phyloP scores from a whole-genome alignment of 2,329 filamentous ascomycete species.

The Dryadomyces quercivorus region DNA sequence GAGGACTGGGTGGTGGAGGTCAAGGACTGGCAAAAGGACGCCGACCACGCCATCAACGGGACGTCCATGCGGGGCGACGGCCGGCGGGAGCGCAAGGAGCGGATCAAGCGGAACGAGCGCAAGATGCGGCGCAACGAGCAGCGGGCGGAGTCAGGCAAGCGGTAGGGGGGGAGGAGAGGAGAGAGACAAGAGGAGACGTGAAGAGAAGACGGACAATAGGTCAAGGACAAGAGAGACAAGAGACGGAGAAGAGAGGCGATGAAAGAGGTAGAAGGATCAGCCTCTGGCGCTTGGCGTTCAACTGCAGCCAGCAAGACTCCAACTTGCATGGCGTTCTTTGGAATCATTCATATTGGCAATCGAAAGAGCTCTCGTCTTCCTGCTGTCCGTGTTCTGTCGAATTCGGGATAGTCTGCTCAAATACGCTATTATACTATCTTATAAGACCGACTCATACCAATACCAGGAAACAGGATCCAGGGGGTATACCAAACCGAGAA shows the following conservation, averaged over 20 bases:
- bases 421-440: conserved; percentile 1
- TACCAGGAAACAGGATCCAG: conserved; percentile 9
- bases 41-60: conserved; percentile 42
- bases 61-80: conserved; percentile 50
- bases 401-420: not conserved
- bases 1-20: conserved; percentile 88
- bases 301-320: too few species aligned
- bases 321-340: not conserved
- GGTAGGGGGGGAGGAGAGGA: not conserved
- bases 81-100: conserved; percentile 53
- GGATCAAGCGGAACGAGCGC: conserved; percentile 57
- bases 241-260: too few species aligned
- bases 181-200: conserved; percentile 9
- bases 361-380: not conserved
- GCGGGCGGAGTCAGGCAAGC: conserved; percentile 18
- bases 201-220: too few species aligned
- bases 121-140: conserved; percentile 56
- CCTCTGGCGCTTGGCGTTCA: not conserved
- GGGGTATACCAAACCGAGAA: conserved; percentile 16
- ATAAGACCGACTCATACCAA: conserved; percentile 9
- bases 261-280: too few species aligned
- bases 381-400: not conserved
- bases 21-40: conserved; percentile 57
- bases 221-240: too few species aligned
- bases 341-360: not conserved